These are phyloP conservation scores for Ambrosia trifida DNA, from an alignment of 129 eudicot genomes.

Conservation along the genomic window DNA sequence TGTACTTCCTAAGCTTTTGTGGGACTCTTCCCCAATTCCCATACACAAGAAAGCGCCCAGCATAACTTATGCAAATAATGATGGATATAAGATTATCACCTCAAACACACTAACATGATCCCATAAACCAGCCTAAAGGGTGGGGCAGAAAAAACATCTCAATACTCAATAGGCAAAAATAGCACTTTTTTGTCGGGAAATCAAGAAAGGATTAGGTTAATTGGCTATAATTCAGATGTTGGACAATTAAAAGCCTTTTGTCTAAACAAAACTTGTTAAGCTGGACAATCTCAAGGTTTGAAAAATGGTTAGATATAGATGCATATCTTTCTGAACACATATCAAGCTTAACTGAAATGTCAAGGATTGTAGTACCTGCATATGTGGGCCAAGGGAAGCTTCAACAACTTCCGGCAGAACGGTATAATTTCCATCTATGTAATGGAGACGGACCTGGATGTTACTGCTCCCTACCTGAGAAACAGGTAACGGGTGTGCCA, in stretches of 20 bases:
- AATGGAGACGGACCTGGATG: constrained; percentile 94
- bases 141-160: neutral
- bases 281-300: constrained; percentile 1
- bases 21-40: neutral
- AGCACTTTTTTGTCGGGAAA: neutral
- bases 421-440: constrained; percentile 95
- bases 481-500: constrained; percentile 80
- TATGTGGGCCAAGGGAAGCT: constrained; percentile 99
- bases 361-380: constrained; percentile 63
- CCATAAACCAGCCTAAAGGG: neutral
- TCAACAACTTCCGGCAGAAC: constrained; percentile 96
- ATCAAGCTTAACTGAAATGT: neutral
- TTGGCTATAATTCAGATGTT: neutral
- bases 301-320: constrained; percentile 4
- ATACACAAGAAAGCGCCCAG: constrained; percentile 1
- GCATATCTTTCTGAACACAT: constrained; percentile 12
- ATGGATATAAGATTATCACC: neutral
- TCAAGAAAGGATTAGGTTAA: neutral
- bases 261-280: neutral
- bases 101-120: constrained; percentile 3
- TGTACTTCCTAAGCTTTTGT: neutral
- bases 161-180: neutral
- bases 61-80: constrained; percentile 6
- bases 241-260: neutral
- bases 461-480: constrained; percentile 94